Base-by-base conservation (phyloP, 2,329 filamentous ascomycete genomes). In the Pseudogymnoascus destructans region DNA sequence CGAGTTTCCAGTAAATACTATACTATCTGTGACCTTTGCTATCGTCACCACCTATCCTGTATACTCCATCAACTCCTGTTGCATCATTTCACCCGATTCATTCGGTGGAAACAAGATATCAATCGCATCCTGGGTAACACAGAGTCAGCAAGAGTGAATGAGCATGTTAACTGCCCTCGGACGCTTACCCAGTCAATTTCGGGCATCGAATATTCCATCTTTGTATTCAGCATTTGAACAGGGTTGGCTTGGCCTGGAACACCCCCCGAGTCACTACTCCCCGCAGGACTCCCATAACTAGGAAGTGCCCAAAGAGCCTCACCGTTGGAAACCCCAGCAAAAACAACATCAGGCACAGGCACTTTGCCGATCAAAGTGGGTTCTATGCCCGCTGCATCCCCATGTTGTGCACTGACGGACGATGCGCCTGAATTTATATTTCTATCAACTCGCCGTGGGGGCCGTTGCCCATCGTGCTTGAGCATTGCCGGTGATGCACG, bases 121-220 rank as follows among this genome's bases (percentile, higher is more conserved):
- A 42, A 69, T 68, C 30, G 64, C 66, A 55, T 68, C 67, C 66
- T 64, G 33, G 8, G 27, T 19, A 52, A 9, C 46, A 32, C 46
- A 30, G 25, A 32, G 21, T 57, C 9, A 10, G 33, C 9, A 40
- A 25, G 10, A 60, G 19, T n/a, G 32, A 11, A 8, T 8, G 19
- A n/a, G 17, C 1, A 52, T 30, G n/a, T 52, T 9, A 52, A 52
- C 46, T 19, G 25, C 10, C 46, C 9, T 32, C 6, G 25, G 55
- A 36, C 19, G 74, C 80, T 72, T 70, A 85, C 82, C 83, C 82
- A 86, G 63, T 87, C 82, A 62, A 86, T 80, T 59, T 80, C 79
- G 38, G 81, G 70, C 69, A 76, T 73, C 35, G 73, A 64, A 61
- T 70, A 70, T 11, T 59, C 60, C 21, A 63, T 64, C n/a, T 59